Evolutionary conservation across 768 basidiomycete species (phyloP).

Genomic region (Suillus ampliporus): DNA sequence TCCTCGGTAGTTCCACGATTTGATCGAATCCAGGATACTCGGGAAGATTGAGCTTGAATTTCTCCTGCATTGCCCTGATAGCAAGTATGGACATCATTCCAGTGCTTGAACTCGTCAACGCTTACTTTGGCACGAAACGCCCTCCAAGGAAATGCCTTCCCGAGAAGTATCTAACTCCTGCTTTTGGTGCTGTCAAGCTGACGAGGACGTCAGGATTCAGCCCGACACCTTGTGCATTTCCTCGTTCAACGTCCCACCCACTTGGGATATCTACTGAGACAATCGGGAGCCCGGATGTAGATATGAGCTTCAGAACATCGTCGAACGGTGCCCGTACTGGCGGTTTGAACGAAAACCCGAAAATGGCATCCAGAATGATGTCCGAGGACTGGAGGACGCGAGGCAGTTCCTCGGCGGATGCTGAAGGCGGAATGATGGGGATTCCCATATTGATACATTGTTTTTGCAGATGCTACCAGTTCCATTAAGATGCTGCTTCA

Average conservation of each 20-base stretch:
- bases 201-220: conserved; percentile 81
- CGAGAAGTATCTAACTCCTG: conserved; percentile 76
- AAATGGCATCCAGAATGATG: conserved; percentile 93
- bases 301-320: conserved; percentile 67
- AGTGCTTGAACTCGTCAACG: conserved; percentile 15
- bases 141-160: conserved; percentile 95
- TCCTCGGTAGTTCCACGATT: conserved; percentile 73
- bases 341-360: conserved; percentile 96
- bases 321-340: conserved; percentile 92
- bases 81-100: neutral
- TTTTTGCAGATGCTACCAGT: conserved; percentile 68
- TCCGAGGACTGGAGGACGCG: conserved; percentile 65
- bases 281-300: conserved; percentile 73
- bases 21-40: conserved; percentile 80
- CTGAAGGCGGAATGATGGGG: conserved; percentile 61
- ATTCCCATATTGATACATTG: conserved; percentile 94
- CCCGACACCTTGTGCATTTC: conserved; percentile 59
- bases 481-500: neutral
- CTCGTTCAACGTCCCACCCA: conserved; percentile 93
- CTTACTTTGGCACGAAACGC: conserved; percentile 88
- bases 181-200: conserved; percentile 93
- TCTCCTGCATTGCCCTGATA: conserved; percentile 70
- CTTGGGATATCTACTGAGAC: conserved; percentile 96
- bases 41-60: conserved; percentile 81
- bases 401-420: conserved; percentile 50